Conservation (phyloP, 1,284 basidiomycete genomes). For the Austroboletus niveus region DNA sequence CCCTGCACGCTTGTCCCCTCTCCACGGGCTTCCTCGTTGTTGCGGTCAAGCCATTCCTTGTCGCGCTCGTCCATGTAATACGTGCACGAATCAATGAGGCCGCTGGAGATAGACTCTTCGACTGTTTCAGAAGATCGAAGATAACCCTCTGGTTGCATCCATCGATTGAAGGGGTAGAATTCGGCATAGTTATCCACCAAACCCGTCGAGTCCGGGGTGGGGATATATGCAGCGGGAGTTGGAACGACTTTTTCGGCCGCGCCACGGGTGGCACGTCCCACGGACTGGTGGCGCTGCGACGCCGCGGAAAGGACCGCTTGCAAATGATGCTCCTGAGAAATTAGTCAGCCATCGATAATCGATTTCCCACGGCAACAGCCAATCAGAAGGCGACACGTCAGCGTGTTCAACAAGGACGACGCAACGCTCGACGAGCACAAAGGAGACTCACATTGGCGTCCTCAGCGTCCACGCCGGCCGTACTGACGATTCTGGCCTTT, state of each 20-base stretch:
- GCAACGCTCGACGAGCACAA: slow-evolving; percentile 34
- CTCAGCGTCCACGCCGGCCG: slow-evolving; percentile 79
- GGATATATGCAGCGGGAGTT: slow-evolving; percentile 74
- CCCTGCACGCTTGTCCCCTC: slow-evolving; percentile 80
- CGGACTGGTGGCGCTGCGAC: slow-evolving; percentile 54
- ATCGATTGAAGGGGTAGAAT: slow-evolving; percentile 67
- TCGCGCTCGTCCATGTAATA: slow-evolving; percentile 98
- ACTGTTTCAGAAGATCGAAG: slow-evolving; percentile 86
- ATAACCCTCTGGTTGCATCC: slow-evolving; percentile 79
- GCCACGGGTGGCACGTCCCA: slow-evolving; percentile 41
- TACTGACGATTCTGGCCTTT: slow-evolving; percentile 63
- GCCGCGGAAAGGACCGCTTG: slow-evolving; percentile 82
- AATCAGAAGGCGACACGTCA: slow-evolving; percentile 49
- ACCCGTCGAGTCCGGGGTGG: slow-evolving; percentile 88
- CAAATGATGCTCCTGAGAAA: slow-evolving; percentile 84
- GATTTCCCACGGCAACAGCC: slow-evolving; percentile 44
- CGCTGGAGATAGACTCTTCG: slow-evolving; percentile 68
- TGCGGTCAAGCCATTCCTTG: slow-evolving; percentile 89
- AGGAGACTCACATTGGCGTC: slow-evolving; percentile 78
- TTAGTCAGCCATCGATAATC: slow-evolving; percentile 68
- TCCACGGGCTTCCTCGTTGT: slow-evolving; percentile 86
- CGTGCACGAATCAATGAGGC: slow-evolving; percentile 66
- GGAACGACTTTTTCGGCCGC: slow-evolving; percentile 43
- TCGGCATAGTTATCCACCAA: slow-evolving; percentile 72
- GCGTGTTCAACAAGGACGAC: slow-evolving; percentile 43